Percentiles rank a stretch among this genome's conserved stretches.
These are phyloP conservation scores for Cryptococcus sp. DNA, from an alignment of 1,284 basidiomycete species.

Conservation along the genomic window DNA sequence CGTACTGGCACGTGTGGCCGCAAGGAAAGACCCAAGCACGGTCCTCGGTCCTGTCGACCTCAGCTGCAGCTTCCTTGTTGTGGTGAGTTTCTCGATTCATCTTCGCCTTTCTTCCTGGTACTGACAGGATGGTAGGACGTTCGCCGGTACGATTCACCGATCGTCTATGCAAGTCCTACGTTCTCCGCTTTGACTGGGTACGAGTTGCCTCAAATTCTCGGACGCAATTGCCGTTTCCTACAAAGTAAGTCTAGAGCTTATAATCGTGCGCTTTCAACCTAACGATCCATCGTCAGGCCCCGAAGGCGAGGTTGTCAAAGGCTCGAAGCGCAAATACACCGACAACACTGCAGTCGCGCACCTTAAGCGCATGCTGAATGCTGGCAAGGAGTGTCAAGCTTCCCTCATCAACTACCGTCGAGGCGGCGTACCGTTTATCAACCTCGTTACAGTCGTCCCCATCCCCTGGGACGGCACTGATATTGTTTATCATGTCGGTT, in stretches of 20 bases:
- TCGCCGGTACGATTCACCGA: constrained; percentile 74
- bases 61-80: constrained; percentile 84
- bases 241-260: constrained; percentile 34
- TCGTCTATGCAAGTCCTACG: constrained; percentile 81
- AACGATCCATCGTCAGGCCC: constrained; percentile 66
- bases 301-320: constrained; percentile 64
- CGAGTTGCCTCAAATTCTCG: constrained; percentile 71
- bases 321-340: constrained; percentile 67
- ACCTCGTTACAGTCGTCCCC: constrained; percentile 81
- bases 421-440: constrained; percentile 80
- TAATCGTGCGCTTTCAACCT: constrained; percentile 80
- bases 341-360: constrained; percentile 68
- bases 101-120: background rate
- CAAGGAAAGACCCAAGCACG: constrained; percentile 72
- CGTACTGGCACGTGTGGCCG: constrained; percentile 74
- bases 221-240: constrained; percentile 81
- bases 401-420: constrained; percentile 85
- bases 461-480: constrained; percentile 67
- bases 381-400: constrained; percentile 83
- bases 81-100: constrained; percentile 44
- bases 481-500: constrained; percentile 84
- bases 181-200: constrained; percentile 86
- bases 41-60: constrained; percentile 87
- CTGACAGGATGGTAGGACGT: constrained; percentile 59
- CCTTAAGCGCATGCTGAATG: constrained; percentile 65